These are phyloP conservation scores for Rhizopus stolonifer DNA, from an alignment of 371 early-diverging fungal genomes.

Conservation along the genomic window DNA sequence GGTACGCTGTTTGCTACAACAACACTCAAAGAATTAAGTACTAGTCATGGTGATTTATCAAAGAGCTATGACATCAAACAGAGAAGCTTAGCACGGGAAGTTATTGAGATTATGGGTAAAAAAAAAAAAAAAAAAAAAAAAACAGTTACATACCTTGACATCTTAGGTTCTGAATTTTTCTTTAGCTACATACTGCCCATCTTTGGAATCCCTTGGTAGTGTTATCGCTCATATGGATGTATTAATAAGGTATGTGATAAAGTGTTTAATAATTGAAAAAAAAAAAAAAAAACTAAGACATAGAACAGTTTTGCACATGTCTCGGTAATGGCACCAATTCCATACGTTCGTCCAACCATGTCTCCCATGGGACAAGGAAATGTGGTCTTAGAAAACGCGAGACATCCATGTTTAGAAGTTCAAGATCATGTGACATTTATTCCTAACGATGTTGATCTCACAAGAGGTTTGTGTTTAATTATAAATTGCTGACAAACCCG, in stretches of 20 bases:
- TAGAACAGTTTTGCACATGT: slow-evolving; percentile 80
- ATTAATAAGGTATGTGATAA: slow-evolving; percentile 55
- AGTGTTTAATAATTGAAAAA: background rate
- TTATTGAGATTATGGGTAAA: slow-evolving; percentile 75
- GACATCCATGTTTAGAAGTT: slow-evolving; percentile 95
- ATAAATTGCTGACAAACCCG: background rate
- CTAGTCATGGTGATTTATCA: slow-evolving; percentile 49
- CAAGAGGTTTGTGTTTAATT: slow-evolving; percentile 45
- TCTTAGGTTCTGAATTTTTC: no score
- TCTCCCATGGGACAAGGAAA: slow-evolving; percentile 58
- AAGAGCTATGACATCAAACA: slow-evolving; percentile 71
- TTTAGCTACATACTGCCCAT: slow-evolving; percentile 76
- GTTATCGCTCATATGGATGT: slow-evolving; percentile 86
- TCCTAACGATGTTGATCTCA: slow-evolving; percentile 86
- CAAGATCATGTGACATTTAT: slow-evolving; percentile 93
- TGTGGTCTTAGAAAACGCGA: slow-evolving; percentile 63
- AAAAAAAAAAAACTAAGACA: background rate
- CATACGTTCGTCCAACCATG: slow-evolving; percentile 82
- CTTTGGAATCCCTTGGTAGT: slow-evolving; percentile 76
- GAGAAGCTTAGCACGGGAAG: slow-evolving; percentile 75
- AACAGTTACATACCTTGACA: no score
- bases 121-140: background rate
- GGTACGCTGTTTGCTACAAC: slow-evolving; percentile 88
- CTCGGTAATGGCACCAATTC: slow-evolving; percentile 78
- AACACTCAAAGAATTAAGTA: slow-evolving; percentile 58